These are phyloP conservation scores for Colletotrichum echinochloae DNA, from an alignment of 2,329 filamentous ascomycete genomes.

Conservation along the genomic window DNA sequence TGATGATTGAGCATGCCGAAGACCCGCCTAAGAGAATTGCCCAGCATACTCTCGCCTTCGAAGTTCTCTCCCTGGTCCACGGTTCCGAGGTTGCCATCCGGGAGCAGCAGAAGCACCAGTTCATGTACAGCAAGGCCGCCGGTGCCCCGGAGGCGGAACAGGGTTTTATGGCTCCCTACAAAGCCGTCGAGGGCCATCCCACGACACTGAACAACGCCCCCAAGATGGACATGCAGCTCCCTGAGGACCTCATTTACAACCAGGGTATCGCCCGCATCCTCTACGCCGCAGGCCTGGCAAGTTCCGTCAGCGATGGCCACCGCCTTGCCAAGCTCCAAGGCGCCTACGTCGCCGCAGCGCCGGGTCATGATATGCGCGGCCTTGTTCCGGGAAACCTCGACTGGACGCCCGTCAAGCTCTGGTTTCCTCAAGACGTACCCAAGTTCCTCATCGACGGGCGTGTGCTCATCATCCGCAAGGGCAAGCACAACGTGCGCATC, in stretches of 20 bases:
- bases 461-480: constrained; percentile 70
- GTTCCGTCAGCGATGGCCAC: constrained; percentile 68
- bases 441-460: constrained; percentile 71
- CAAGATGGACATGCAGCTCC: constrained; percentile 68
- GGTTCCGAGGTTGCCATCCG: constrained; percentile 72
- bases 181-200: constrained; percentile 41
- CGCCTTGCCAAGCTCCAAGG: constrained; percentile 67
- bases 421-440: constrained; percentile 67
- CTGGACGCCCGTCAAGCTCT: constrained; percentile 72
- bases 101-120: constrained; percentile 67
- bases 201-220: constrained; percentile 60
- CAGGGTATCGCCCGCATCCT: constrained; percentile 71
- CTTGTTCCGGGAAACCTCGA: constrained; percentile 64
- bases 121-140: constrained; percentile 57
- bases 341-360: constrained; percentile 70
- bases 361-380: constrained; percentile 55
- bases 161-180: constrained; percentile 34
- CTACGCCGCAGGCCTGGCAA: constrained; percentile 68
- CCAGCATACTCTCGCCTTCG: constrained; percentile 84
- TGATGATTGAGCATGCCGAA: constrained; percentile 75
- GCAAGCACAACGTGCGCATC: constrained; percentile 73
- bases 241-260: constrained; percentile 64
- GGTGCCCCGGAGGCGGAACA: constrained; percentile 28
- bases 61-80: constrained; percentile 85
- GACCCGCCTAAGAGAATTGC: constrained; percentile 80